phyloP scores from a whole-genome alignment of 2,329 filamentous ascomycete species.

The Pseudovirgaria hyperparasitica region DNA sequence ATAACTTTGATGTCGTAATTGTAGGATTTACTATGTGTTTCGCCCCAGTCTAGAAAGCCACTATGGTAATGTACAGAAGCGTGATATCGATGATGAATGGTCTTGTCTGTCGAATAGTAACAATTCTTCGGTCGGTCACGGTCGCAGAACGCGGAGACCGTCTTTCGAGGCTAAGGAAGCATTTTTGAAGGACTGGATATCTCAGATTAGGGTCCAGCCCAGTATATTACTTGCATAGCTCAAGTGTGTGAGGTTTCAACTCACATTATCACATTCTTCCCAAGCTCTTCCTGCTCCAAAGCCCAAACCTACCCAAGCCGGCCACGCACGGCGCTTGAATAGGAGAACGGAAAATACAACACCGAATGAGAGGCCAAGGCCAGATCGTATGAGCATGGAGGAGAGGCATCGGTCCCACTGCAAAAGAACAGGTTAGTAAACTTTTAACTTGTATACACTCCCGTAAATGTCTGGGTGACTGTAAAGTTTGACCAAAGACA shows the following conservation, averaged over 20 bases:
- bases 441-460: too few relatives aligned
- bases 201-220: slow-evolving; percentile 1
- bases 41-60: too few relatives aligned
- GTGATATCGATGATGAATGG: too few relatives aligned
- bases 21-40: too few relatives aligned
- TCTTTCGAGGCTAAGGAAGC: slow-evolving; percentile 34
- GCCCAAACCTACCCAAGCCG: slow-evolving; percentile 84
- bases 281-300: slow-evolving; percentile 95
- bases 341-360: slow-evolving; percentile 97
- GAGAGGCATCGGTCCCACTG: slow-evolving; percentile 99
- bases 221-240: slow-evolving; percentile 1
- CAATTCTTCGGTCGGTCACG: too few relatives aligned
- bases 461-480: too few relatives aligned
- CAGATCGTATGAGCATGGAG: slow-evolving; percentile 91
- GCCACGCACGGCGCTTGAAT: slow-evolving; percentile 97
- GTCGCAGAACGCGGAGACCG: slow-evolving; percentile 35
- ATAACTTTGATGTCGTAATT: too few relatives aligned
- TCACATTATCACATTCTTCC: slow-evolving; percentile 84
- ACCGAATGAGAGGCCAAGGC: slow-evolving; percentile 90
- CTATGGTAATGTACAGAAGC: too few relatives aligned
- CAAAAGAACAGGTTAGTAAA: slow-evolving; percentile 12
- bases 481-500: too few relatives aligned
- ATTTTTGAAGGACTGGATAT: slow-evolving; percentile 37
- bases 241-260: slow-evolving; percentile 9
- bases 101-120: too few relatives aligned